A percentile compares a stretch with the other conserved stretches of the same genome.
Conservation (phyloP, 352 stramenopile genomes). For the Globisporangium mamillatum region DNA sequence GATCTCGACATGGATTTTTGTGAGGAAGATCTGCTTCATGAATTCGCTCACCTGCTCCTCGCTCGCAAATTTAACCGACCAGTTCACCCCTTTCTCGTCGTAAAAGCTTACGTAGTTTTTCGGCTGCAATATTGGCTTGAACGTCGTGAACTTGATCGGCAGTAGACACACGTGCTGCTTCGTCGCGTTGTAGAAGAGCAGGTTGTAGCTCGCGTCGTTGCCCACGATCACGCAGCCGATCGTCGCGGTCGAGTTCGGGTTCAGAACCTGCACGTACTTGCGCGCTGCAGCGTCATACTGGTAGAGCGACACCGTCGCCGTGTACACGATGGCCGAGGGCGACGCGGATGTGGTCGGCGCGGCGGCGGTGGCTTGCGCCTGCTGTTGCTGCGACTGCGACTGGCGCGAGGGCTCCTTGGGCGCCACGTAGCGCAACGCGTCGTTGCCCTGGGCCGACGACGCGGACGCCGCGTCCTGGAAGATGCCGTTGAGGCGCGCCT, state of each 20-base stretch:
- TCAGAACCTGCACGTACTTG: slow-evolving; percentile 60
- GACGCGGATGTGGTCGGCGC: slow-evolving; percentile 20
- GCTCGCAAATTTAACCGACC: slow-evolving; percentile 70
- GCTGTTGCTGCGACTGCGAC: slow-evolving; percentile 21
- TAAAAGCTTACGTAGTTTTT: slow-evolving; percentile 87
- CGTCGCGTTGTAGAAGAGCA: slow-evolving; percentile 72
- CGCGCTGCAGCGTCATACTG: slow-evolving; percentile 58
- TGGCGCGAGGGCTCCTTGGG: slow-evolving; percentile 54
- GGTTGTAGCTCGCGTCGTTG: slow-evolving; percentile 56
- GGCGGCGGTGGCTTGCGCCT: slow-evolving; percentile 16
- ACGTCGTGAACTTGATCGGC: slow-evolving; percentile 44
- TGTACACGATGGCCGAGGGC: slow-evolving; percentile 55
- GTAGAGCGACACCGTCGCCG: slow-evolving; percentile 65
- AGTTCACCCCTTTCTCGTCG: slow-evolving; percentile 65
- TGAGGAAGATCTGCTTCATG: slow-evolving; percentile 64
- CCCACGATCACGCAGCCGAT: slow-evolving; percentile 77
- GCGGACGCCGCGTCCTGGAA: slow-evolving; percentile 40
- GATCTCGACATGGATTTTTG: slow-evolving; percentile 80
- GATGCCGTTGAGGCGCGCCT: slow-evolving; percentile 49
- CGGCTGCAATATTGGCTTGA: slow-evolving; percentile 67
- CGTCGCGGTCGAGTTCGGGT: slow-evolving; percentile 25
- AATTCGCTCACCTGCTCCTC: slow-evolving; percentile 65
- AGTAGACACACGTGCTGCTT: slow-evolving; percentile 67
- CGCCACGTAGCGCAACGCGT: slow-evolving; percentile 65
- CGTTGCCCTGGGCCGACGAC: slow-evolving; percentile 39